Evolutionary conservation across 805 yeast species (phyloP).

Genomic region (Starmerella sp.): DNA sequence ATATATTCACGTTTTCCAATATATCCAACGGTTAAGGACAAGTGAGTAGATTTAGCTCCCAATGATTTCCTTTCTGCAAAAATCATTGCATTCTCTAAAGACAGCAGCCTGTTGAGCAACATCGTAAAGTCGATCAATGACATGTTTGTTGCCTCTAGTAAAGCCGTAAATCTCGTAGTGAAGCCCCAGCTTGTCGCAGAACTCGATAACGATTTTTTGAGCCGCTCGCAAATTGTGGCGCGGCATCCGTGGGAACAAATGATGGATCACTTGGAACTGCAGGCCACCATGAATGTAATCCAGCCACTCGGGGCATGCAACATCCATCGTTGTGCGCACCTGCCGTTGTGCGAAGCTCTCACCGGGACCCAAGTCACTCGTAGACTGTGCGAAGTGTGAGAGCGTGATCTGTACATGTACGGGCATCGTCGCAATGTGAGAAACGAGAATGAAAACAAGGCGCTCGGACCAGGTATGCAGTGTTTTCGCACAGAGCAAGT

Average conservation of each 20-base stretch:
- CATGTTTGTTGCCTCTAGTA: conserved; percentile 61
- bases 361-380: conserved; percentile 68
- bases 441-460: conserved; percentile 51
- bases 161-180: conserved; percentile 78
- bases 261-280: conserved; percentile 86
- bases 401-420: conserved; percentile 90
- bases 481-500: conserved; percentile 41
- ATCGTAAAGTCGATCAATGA: conserved; percentile 57
- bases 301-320: conserved; percentile 85
- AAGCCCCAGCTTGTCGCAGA: conserved; percentile 66
- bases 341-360: conserved; percentile 75
- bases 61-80: conserved; percentile 42
- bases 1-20: no score
- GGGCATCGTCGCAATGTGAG: conserved; percentile 74
- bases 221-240: conserved; percentile 72
- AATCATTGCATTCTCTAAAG: conserved; percentile 58
- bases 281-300: conserved; percentile 87
- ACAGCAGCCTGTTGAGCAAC: conserved; percentile 71
- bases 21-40: no score
- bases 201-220: conserved; percentile 60
- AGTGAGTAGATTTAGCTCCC: background rate
- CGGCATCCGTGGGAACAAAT: conserved; percentile 78
- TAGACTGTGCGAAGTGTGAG: conserved; percentile 88
- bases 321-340: conserved; percentile 87
- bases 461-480: conserved; percentile 46